Conservation (phyloP, 257 asterid species). For the Osmanthus fragrans region DNA sequence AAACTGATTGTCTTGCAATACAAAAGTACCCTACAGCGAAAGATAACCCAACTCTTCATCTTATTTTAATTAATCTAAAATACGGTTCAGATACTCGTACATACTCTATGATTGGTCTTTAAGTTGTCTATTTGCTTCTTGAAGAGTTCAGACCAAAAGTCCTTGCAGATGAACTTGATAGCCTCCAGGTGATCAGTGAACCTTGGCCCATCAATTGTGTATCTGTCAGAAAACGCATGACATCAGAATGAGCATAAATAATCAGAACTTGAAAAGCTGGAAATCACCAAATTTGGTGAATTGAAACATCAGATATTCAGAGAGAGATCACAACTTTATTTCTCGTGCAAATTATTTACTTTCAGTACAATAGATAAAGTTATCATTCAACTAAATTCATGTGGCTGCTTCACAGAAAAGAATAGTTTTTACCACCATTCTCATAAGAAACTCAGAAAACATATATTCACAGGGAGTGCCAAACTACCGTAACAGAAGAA, state of each 20-base stretch:
- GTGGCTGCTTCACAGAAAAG: not conserved
- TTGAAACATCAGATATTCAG: not conserved
- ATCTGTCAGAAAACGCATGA: constrained; percentile 42
- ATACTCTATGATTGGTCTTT: constrained; percentile 93
- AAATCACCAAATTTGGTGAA: not conserved
- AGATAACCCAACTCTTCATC: constrained; percentile 14
- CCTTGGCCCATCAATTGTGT: constrained; percentile 93
- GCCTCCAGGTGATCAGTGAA: constrained; percentile 95
- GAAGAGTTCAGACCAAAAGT: constrained; percentile 98
- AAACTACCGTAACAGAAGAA: not conserved
- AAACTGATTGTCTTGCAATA: constrained; percentile 88
- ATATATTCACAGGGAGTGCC: not conserved
- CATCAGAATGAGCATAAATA: not conserved
- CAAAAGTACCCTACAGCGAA: constrained; percentile 80
- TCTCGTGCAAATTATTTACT: not conserved
- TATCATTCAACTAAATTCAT: not conserved
- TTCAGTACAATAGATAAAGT: not conserved
- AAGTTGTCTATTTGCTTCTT: constrained; percentile 98
- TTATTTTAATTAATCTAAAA: constrained; percentile 10
- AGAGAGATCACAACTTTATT: not conserved
- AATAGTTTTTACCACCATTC: not conserved
- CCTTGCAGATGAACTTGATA: constrained; percentile 95
- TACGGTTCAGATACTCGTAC: constrained; percentile 30
- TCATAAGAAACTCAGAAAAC: not conserved
- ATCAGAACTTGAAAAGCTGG: constrained; percentile 5